Percentiles rank a stretch among this genome's conserved stretches.
Evolutionary conservation across 192 early-diverging fungal species (phyloP).

Genomic region (Podila minutissima): DNA sequence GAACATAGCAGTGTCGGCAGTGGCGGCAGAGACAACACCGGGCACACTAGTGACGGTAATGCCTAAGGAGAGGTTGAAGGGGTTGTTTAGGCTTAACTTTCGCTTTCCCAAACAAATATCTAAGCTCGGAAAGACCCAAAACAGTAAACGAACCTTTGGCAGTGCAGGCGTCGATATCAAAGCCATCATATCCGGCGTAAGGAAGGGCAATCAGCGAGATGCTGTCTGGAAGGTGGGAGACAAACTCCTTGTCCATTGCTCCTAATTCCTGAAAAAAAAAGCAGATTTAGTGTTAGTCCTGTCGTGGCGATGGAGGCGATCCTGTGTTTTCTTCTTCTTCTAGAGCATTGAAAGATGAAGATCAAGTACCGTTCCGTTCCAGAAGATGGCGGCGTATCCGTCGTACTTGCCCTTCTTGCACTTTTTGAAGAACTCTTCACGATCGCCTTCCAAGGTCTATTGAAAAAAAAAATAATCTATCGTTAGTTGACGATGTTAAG

Average conservation of each 20-base stretch:
- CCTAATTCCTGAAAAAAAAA: background rate
- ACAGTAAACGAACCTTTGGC: conserved; percentile 25
- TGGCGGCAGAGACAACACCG: conserved; percentile 46
- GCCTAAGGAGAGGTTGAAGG: conserved; percentile 14
- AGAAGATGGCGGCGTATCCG: conserved; percentile 40
- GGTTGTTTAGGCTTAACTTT: background rate
- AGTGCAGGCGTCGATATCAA: conserved; percentile 53
- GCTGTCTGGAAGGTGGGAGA: conserved; percentile 9
- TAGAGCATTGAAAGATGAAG: no score
- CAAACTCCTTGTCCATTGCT: conserved; percentile 2
- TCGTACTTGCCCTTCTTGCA: conserved; percentile 50
- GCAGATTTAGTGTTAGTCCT: background rate
- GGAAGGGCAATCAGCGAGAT: conserved; percentile 32
- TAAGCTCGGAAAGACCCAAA: background rate
- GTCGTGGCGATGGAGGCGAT: background rate
- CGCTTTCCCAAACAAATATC: background rate
- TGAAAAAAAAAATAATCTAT: background rate
- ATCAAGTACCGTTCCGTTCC: conserved; percentile 1
- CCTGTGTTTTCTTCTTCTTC: background rate
- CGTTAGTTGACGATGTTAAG: background rate
- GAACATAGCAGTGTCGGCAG: conserved; percentile 58
- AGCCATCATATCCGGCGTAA: conserved; percentile 50
- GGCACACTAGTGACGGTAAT: conserved; percentile 59
- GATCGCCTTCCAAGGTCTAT: conserved; percentile 21
- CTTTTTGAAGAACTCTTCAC: conserved; percentile 22